phyloP scores from a whole-genome alignment of 305 asterid genomes.

The Nicotiana rustica region DNA sequence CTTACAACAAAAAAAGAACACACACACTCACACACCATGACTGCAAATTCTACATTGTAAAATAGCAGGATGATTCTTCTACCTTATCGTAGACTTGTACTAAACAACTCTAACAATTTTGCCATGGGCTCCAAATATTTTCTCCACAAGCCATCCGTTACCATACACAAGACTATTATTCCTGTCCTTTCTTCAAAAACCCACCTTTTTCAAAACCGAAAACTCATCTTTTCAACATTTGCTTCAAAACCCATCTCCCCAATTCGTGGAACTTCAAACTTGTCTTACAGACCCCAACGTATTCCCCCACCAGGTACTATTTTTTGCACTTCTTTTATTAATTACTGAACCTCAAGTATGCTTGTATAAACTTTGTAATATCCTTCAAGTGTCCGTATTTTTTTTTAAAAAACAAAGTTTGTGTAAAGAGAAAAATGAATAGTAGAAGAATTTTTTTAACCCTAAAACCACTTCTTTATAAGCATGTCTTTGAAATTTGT shows the following conservation, averaged over 20 bases:
- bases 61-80: conserved; percentile 1
- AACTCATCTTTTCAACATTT: conserved; percentile 40
- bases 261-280: conserved; percentile 18
- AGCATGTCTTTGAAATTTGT: too few relatives aligned
- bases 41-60: conserved; percentile 3
- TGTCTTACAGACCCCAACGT: conserved; percentile 24
- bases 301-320: conserved; percentile 35
- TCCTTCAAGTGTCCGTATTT: neutral
- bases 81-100: conserved; percentile 17
- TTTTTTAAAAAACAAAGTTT: too few relatives aligned
- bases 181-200: too few relatives aligned
- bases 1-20: too few relatives aligned
- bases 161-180: neutral
- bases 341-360: neutral
- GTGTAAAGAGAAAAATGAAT: too few relatives aligned
- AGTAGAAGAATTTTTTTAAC: too few relatives aligned
- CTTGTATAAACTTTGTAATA: neutral
- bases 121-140: conserved; percentile 31
- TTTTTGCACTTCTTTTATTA: neutral
- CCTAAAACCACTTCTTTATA: too few relatives aligned
- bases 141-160: conserved; percentile 16
- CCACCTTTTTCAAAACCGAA: conserved; percentile 39
- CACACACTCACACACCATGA: neutral
- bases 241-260: conserved; percentile 44
- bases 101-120: conserved; percentile 11